A percentile compares a stretch with the other conserved stretches of the same genome.
These are phyloP conservation scores for Phytophthora constricta DNA, from an alignment of 352 stramenopile genomes.

Conservation along the genomic window DNA sequence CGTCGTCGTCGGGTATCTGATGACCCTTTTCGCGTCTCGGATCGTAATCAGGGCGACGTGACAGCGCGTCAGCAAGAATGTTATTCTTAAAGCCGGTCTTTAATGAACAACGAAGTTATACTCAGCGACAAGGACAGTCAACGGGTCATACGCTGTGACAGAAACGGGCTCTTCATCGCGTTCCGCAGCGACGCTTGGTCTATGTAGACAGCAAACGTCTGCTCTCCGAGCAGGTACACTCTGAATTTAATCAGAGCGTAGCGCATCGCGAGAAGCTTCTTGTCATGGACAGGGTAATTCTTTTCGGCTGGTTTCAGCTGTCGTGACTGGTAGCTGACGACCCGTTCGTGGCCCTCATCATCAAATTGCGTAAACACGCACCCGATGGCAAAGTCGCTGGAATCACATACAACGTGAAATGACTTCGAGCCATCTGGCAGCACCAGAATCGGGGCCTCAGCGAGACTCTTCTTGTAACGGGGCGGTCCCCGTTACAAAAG, in stretches of 20 bases:
- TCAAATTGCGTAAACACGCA: slow-evolving; percentile 6
- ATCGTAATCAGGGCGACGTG: slow-evolving; percentile 23
- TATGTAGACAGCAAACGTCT: slow-evolving; percentile 21
- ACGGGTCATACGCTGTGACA: slow-evolving; percentile 23
- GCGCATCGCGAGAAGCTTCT: not conserved
- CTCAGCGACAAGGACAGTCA: slow-evolving; percentile 29
- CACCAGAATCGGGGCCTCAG: slow-evolving; percentile 3
- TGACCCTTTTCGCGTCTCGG: not conserved
- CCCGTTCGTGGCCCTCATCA: slow-evolving; percentile 1
- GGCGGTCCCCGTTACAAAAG: too few relatives aligned
- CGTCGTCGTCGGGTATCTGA: slow-evolving; percentile 1
- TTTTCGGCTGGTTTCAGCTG: too few relatives aligned
- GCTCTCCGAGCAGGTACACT: not conserved
- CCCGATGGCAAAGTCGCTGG: too few relatives aligned
- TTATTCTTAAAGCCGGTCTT: slow-evolving; percentile 15
- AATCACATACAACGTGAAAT: slow-evolving; percentile 6
- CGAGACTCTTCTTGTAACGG: too few relatives aligned
- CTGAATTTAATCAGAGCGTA: slow-evolving; percentile 11
- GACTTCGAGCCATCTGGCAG: not conserved
- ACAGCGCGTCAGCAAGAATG: slow-evolving; percentile 38
- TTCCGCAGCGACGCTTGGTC: not conserved
- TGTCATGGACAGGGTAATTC: not conserved
- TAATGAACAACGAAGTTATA: slow-evolving; percentile 30
- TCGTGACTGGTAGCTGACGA: slow-evolving; percentile 11
- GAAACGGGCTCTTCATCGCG: not conserved